Evolutionary conservation across 139 green algal genomes (phyloP).

Genomic region (Chlamydomonas asymmetrica): DNA sequence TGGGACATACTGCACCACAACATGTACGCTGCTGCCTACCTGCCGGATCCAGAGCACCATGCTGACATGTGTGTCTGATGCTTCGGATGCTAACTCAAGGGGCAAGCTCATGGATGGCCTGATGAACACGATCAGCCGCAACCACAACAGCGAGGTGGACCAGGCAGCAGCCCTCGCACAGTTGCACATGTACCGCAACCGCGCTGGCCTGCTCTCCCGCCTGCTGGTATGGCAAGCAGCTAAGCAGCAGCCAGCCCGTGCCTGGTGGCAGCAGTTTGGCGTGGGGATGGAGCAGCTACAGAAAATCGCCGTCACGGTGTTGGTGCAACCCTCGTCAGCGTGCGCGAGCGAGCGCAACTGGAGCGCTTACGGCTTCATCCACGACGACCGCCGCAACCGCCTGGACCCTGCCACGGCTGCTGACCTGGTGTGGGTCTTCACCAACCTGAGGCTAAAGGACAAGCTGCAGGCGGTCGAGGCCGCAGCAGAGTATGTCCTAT

Average conservation of each 20-base stretch:
- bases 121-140: background rate
- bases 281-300: background rate
- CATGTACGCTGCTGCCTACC: background rate
- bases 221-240: background rate
- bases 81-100: background rate
- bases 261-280: background rate
- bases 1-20: background rate
- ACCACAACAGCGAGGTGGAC: background rate
- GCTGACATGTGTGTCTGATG: background rate
- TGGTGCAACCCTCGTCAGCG: background rate
- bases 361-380: conserved; percentile 38
- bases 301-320: background rate
- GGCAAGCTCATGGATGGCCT: background rate
- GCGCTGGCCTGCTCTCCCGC: background rate
- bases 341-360: conserved; percentile 31
- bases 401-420: conserved; percentile 2
- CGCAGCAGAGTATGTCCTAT: background rate
- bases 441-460: background rate
- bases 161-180: background rate
- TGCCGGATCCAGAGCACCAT: background rate
- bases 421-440: conserved; percentile 36
- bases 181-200: background rate
- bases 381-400: conserved; percentile 23
- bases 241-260: background rate
- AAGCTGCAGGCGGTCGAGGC: background rate